Conservation (phyloP, 257 asterid species). For the Coffea canephora region DNA sequence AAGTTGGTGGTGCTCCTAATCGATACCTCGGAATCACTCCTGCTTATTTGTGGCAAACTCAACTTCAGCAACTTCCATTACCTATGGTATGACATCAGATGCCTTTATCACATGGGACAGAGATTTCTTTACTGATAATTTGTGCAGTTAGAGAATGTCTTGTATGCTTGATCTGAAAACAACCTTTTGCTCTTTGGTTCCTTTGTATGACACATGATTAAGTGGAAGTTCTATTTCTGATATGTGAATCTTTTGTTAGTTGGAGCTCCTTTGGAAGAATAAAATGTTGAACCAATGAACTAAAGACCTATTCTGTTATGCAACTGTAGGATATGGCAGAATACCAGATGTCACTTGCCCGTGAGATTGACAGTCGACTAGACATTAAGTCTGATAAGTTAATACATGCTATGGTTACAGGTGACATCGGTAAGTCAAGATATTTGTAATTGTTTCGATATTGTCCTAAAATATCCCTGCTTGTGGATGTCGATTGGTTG, state of each 20-base stretch:
- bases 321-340: constrained; percentile 74
- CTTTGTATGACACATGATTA: neutral
- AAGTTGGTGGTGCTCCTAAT: constrained; percentile 95
- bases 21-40: constrained; percentile 93
- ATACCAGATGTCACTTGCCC: constrained; percentile 79
- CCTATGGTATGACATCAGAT: constrained; percentile 56
- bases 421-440: constrained; percentile 67
- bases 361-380: constrained; percentile 76
- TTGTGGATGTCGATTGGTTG: neutral
- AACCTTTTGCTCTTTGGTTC: neutral
- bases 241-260: neutral
- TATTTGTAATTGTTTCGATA: constrained; percentile 11
- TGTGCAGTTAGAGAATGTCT: constrained; percentile 10
- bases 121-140: constrained; percentile 1
- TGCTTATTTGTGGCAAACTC: constrained; percentile 85
- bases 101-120: neutral
- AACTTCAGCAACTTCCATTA: constrained; percentile 61
- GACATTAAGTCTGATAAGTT: constrained; percentile 83
- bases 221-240: neutral
- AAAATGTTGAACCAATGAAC: neutral
- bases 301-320: constrained; percentile 21
- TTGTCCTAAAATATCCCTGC: neutral
- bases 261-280: neutral
- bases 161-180: constrained; percentile 10
- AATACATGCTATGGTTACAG: constrained; percentile 64